phyloP scores from a whole-genome alignment of 2,329 filamentous ascomycete genomes.

The Atkinsonella hypoxylon region DNA sequence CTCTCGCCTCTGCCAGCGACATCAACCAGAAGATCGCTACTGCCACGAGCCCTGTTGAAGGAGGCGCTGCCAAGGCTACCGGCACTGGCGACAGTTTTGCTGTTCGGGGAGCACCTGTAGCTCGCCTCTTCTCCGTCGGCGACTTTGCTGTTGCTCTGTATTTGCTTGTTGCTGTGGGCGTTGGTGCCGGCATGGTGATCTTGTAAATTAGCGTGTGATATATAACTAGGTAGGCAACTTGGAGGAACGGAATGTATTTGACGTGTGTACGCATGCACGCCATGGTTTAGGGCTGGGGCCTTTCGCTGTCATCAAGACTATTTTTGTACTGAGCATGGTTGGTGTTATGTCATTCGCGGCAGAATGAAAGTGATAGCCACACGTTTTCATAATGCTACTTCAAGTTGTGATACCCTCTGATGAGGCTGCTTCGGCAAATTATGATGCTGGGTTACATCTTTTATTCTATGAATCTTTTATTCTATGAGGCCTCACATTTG shows the following conservation, averaged over 20 bases:
- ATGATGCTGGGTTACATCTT: too few species aligned
- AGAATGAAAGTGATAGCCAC: slow-evolving; percentile 14
- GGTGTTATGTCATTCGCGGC: slow-evolving; percentile 15
- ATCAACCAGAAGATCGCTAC: slow-evolving; percentile 25
- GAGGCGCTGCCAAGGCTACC: slow-evolving; percentile 3
- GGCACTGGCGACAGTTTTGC: slow-evolving; percentile 6
- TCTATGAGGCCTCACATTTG: too few species aligned
- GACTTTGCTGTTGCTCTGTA: slow-evolving; percentile 38
- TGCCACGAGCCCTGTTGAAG: slow-evolving; percentile 5
- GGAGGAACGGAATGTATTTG: slow-evolving; percentile 4
- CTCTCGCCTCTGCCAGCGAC: slow-evolving; percentile 52
- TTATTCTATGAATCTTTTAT: too few species aligned
- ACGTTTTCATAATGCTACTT: slow-evolving; percentile 7
- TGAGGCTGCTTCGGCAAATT: too few species aligned
- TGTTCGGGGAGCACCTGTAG: slow-evolving; percentile 15
- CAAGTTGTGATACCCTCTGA: not conserved
- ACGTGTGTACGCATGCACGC: slow-evolving; percentile 5
- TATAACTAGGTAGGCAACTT: too few species aligned
- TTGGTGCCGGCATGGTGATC: slow-evolving; percentile 41
- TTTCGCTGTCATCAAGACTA: not conserved
- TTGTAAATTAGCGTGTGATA: slow-evolving; percentile 27
- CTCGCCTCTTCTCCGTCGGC: slow-evolving; percentile 31
- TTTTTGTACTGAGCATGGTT: slow-evolving; percentile 16
- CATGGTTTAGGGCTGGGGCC: slow-evolving; percentile 1
- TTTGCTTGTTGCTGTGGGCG: slow-evolving; percentile 37